A percentile compares a stretch with the other conserved stretches of the same genome.
phyloP scores from a whole-genome alignment of 257 asterid species.

The Vinca minor region DNA sequence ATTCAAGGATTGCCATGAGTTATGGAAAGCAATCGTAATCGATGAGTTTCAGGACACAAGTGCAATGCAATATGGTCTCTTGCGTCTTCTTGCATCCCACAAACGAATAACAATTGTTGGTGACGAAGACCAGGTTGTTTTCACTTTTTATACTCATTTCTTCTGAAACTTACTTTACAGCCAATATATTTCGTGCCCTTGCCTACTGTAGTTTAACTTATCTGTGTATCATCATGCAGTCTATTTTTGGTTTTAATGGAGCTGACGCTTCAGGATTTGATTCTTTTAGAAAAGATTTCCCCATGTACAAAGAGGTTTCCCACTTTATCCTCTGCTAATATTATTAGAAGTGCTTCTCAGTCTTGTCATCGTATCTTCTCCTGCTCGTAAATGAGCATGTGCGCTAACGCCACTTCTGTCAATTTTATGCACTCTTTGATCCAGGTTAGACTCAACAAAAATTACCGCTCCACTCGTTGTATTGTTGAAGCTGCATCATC shows the following conservation, averaged over 20 bases:
- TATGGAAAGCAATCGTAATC: conserved; percentile 78
- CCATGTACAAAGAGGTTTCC: conserved; percentile 79
- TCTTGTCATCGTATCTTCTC: conserved; percentile 4
- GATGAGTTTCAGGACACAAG: conserved; percentile 99
- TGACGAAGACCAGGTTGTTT: conserved; percentile 91
- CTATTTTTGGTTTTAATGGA: conserved; percentile 91
- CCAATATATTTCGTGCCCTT: not conserved
- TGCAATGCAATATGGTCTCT: conserved; percentile 71
- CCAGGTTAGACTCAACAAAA: conserved; percentile 76
- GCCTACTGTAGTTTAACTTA: not conserved
- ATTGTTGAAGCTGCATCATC: conserved; percentile 89
- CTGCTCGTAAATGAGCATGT: conserved; percentile 4
- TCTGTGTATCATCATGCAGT: conserved; percentile 36
- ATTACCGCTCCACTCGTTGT: conserved; percentile 87
- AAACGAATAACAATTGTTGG: conserved; percentile 83
- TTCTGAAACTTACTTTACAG: not conserved
- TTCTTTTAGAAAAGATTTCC: conserved; percentile 87
- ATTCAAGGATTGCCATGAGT: conserved; percentile 58
- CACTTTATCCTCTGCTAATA: conserved; percentile 13
- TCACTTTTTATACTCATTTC: conserved; percentile 13
- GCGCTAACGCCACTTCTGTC: conserved; percentile 19
- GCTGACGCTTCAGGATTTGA: conserved; percentile 90
- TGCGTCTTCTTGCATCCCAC: conserved; percentile 69
- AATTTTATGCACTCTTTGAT: conserved; percentile 16
- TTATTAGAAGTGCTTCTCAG: not conserved